Evolutionary conservation across 441 rosid genomes (phyloP).

Genomic region (Melianthus villosus): DNA sequence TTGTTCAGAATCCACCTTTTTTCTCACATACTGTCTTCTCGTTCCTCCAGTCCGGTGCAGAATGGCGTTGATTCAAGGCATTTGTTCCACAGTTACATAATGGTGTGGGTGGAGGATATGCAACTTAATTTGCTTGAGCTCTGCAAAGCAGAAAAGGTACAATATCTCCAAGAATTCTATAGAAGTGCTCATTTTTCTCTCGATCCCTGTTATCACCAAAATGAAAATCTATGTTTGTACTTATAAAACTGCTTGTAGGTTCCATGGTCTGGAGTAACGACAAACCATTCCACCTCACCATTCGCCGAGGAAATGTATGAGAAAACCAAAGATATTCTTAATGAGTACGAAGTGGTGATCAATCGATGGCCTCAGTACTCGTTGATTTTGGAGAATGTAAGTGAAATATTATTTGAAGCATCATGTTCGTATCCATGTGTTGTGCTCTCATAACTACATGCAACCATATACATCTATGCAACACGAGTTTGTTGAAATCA

Average conservation of each 20-base stretch:
- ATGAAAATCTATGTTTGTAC: slow-evolving; percentile 1
- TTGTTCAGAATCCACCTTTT: too few relatives aligned
- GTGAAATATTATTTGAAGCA: slow-evolving; percentile 9
- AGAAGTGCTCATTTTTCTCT: too few relatives aligned
- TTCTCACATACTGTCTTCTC: slow-evolving; percentile 10
- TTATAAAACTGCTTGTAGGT: slow-evolving; percentile 28
- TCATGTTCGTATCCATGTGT: too few relatives aligned
- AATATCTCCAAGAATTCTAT: slow-evolving; percentile 1
- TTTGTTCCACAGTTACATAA: slow-evolving; percentile 63
- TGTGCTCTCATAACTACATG: too few relatives aligned
- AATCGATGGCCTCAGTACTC: slow-evolving; percentile 91
- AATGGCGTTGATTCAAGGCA: slow-evolving; percentile 64
- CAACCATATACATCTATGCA: too few relatives aligned
- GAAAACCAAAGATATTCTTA: slow-evolving; percentile 52
- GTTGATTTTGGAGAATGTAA: slow-evolving; percentile 67
- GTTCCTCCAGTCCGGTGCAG: slow-evolving; percentile 46
- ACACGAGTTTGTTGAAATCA: too few relatives aligned
- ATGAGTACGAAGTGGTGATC: slow-evolving; percentile 73
- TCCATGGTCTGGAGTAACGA: slow-evolving; percentile 74
- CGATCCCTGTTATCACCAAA: too few relatives aligned
- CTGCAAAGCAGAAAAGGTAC: slow-evolving; percentile 85
- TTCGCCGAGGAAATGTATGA: slow-evolving; percentile 91
- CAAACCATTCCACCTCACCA: slow-evolving; percentile 82
- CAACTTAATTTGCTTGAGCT: slow-evolving; percentile 73
- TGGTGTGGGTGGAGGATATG: slow-evolving; percentile 95